Conservation (phyloP, 768 basidiomycete species). For the Psilocybe sp. region DNA sequence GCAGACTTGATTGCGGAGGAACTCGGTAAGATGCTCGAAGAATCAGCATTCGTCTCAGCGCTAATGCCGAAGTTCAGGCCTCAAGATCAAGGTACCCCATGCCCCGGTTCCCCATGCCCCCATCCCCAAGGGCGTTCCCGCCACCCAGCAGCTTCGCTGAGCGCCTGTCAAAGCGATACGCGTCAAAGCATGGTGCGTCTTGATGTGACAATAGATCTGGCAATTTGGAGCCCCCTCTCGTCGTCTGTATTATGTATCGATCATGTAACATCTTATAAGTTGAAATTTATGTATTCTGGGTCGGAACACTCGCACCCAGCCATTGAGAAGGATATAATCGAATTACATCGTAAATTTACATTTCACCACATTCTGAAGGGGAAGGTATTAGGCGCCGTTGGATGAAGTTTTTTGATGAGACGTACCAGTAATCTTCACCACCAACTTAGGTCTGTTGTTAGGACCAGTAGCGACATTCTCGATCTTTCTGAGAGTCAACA, state of each 20-base stretch:
- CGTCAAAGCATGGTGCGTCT: too few relatives aligned
- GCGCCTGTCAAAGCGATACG: neutral
- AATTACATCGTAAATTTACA: constrained; percentile 31
- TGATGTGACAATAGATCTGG: neutral
- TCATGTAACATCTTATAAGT: neutral
- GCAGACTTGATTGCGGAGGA: constrained; percentile 60
- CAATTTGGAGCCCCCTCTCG: neutral
- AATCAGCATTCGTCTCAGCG: neutral
- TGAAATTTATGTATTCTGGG: constrained; percentile 1
- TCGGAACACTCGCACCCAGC: neutral
- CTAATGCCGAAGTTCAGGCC: constrained; percentile 32
- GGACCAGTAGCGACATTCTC: constrained; percentile 92
- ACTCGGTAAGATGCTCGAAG: constrained; percentile 41
- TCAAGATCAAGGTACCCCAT: constrained; percentile 61
- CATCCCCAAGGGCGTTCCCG: constrained; percentile 46
- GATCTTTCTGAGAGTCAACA: constrained; percentile 94
- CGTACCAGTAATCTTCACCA: constrained; percentile 84
- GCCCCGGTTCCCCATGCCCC: constrained; percentile 72
- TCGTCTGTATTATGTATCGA: neutral
- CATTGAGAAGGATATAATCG: neutral
- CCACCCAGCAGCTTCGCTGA: constrained; percentile 47
- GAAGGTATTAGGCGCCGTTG: neutral
- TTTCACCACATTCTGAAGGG: constrained; percentile 53
- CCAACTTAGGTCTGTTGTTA: constrained; percentile 86
- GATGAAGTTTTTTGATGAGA: constrained; percentile 3